A percentile compares a stretch with the other conserved stretches of the same genome.
phyloP scores from a whole-genome alignment of 2,329 filamentous ascomycete species.

The Lasiodiplodia theobromae region DNA sequence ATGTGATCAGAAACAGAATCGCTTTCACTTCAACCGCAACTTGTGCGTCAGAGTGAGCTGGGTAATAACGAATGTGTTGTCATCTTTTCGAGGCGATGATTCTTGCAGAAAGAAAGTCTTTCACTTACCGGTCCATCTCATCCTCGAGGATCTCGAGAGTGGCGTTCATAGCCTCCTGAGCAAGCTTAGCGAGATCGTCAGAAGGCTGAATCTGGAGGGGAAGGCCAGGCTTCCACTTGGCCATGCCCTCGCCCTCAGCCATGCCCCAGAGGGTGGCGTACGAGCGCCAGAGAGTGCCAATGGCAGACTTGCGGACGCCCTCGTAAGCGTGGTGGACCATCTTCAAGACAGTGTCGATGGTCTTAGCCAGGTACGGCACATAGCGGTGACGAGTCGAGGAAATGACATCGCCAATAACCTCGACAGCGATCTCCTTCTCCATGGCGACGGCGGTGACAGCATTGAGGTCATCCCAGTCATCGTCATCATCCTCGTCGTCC shows the following conservation, averaged over 20 bases:
- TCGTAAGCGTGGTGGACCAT: slow-evolving; percentile 91
- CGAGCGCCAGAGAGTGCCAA: slow-evolving; percentile 90
- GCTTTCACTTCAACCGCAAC: slow-evolving; percentile 88
- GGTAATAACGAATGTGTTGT: slow-evolving; percentile 83
- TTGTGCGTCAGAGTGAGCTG: slow-evolving; percentile 99
- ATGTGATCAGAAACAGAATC: slow-evolving; percentile 67
- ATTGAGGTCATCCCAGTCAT: slow-evolving; percentile 82
- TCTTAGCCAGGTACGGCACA: slow-evolving; percentile 87
- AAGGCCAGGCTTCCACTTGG: slow-evolving; percentile 88
- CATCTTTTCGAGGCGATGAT: slow-evolving; percentile 66
- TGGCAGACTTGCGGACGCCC: slow-evolving; percentile 88
- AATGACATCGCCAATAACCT: slow-evolving; percentile 92
- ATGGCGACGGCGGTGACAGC: slow-evolving; percentile 88
- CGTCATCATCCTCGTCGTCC: slow-evolving; percentile 80
- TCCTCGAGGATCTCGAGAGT: slow-evolving; percentile 88
- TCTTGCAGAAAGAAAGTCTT: slow-evolving; percentile 29
- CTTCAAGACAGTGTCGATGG: slow-evolving; percentile 79
- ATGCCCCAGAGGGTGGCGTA: slow-evolving; percentile 91
- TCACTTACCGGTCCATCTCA: slow-evolving; percentile 89
- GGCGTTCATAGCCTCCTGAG: slow-evolving; percentile 81
- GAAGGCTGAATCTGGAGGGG: slow-evolving; percentile 83
- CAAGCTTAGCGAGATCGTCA: slow-evolving; percentile 81
- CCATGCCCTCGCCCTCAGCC: slow-evolving; percentile 77
- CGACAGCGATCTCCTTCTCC: slow-evolving; percentile 96
- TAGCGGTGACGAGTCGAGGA: slow-evolving; percentile 82